phyloP scores from a whole-genome alignment of 192 early-diverging fungal species.

The Kickxella alabastrina region DNA sequence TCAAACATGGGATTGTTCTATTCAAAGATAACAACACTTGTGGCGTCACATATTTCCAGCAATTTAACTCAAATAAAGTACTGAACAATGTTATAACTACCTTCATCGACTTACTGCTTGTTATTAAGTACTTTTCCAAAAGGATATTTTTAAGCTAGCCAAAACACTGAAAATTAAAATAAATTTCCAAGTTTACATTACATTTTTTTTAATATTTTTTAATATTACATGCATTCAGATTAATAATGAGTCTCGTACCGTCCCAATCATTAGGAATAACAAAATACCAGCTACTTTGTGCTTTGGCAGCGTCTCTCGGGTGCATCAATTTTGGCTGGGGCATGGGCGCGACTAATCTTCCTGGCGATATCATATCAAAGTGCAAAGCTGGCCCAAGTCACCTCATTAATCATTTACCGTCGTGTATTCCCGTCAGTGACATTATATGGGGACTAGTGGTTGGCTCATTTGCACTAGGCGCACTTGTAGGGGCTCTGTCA shows the following conservation, averaged over 20 bases:
- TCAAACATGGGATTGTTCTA: too few species aligned
- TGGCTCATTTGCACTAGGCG: slow-evolving; percentile 57
- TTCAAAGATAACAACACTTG: too few species aligned
- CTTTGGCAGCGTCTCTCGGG: slow-evolving; percentile 30
- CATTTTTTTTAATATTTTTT: too few species aligned
- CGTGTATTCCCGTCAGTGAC: slow-evolving; percentile 32
- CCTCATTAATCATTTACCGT: slow-evolving; percentile 19
- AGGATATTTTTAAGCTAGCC: neutral
- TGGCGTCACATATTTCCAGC: too few species aligned
- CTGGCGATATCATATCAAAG: slow-evolving; percentile 47
- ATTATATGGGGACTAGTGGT: slow-evolving; percentile 52
- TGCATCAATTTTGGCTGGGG: slow-evolving; percentile 50
- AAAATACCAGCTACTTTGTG: slow-evolving; percentile 46
- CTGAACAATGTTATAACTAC: too few species aligned
- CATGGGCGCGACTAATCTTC: slow-evolving; percentile 54
- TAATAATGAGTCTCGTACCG: too few species aligned
- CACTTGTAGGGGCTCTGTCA: slow-evolving; percentile 58
- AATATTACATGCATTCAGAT: too few species aligned
- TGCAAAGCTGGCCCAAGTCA: slow-evolving; percentile 31
- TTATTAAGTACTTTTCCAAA: neutral
- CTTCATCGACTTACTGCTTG: too few species aligned
- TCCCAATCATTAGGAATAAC: slow-evolving; percentile 39
- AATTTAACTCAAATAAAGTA: too few species aligned
- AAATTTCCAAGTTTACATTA: too few species aligned
- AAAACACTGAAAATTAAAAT: neutral